Conservation (phyloP, 352 stramenopile species). For the Elongisporangium prolatum region DNA sequence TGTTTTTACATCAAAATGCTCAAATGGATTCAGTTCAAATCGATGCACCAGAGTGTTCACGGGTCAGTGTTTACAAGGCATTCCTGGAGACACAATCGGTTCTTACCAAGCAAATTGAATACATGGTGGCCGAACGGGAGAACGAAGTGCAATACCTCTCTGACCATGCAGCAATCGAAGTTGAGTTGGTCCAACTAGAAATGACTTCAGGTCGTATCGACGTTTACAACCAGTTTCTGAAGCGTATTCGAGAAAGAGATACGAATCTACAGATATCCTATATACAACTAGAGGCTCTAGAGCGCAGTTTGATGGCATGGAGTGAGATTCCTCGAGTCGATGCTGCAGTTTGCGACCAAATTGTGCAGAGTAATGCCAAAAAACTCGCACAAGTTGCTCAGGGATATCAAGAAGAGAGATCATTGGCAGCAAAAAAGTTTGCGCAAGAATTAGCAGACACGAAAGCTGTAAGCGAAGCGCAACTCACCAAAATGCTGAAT, state of each 20-base stretch:
- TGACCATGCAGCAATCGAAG: constrained; percentile 6
- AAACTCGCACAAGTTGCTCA: background rate
- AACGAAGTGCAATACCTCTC: constrained; percentile 16
- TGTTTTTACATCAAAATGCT: constrained; percentile 1
- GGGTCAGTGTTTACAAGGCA: constrained; percentile 6
- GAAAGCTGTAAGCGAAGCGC: background rate
- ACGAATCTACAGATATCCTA: background rate
- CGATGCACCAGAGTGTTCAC: constrained; percentile 6
- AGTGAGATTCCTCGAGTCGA: constrained; percentile 2
- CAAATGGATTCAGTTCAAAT: background rate
- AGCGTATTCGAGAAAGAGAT: background rate
- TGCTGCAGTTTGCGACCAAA: background rate
- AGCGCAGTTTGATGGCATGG: constrained; percentile 6
- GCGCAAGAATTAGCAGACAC: background rate
- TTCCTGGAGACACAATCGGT: constrained; percentile 4
- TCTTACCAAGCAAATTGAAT: constrained; percentile 10
- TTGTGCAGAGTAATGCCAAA: background rate
- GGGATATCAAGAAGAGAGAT: background rate
- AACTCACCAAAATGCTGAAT: background rate
- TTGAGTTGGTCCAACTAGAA: background rate
- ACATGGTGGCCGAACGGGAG: constrained; percentile 5
- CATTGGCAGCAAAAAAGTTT: background rate
- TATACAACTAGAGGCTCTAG: background rate
- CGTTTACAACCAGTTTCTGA: background rate
- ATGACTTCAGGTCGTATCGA: background rate